Evolutionary conservation across 331 rosid species (phyloP).

Genomic region (Quercus phellos): DNA sequence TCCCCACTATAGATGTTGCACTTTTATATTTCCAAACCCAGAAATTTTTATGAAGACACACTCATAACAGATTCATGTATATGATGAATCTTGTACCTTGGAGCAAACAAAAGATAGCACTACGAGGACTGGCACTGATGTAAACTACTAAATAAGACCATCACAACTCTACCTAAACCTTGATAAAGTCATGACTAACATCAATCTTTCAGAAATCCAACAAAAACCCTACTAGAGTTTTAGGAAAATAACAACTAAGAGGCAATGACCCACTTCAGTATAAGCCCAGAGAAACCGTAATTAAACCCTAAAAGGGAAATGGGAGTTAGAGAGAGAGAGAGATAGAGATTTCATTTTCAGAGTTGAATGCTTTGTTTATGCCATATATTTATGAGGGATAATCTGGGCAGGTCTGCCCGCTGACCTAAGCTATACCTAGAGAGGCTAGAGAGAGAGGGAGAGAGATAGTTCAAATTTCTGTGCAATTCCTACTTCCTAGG

Average conservation of each 20-base stretch:
- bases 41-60: not conserved
- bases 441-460: not conserved
- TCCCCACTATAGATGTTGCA: not conserved
- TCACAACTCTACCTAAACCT: constrained; percentile 1
- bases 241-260: not conserved
- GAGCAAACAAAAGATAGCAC: not conserved
- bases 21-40: not conserved
- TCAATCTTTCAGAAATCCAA: constrained; percentile 4
- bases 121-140: not conserved
- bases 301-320: constrained; percentile 2
- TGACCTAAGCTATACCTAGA: constrained; percentile 25
- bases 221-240: not conserved
- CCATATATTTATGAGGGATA: constrained; percentile 7
- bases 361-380: not conserved
- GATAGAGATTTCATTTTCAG: not conserved
- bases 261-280: not conserved
- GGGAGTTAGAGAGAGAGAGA: not conserved
- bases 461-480: constrained; percentile 23
- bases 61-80: not conserved
- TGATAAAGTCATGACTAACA: not conserved
- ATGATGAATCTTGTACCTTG: not conserved
- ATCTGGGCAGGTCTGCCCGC: constrained; percentile 54
- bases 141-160: not conserved
- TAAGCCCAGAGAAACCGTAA: constrained; percentile 26
- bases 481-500: not conserved